Conservation (phyloP, 768 basidiomycete species). For the Saitozyma podzolica region DNA sequence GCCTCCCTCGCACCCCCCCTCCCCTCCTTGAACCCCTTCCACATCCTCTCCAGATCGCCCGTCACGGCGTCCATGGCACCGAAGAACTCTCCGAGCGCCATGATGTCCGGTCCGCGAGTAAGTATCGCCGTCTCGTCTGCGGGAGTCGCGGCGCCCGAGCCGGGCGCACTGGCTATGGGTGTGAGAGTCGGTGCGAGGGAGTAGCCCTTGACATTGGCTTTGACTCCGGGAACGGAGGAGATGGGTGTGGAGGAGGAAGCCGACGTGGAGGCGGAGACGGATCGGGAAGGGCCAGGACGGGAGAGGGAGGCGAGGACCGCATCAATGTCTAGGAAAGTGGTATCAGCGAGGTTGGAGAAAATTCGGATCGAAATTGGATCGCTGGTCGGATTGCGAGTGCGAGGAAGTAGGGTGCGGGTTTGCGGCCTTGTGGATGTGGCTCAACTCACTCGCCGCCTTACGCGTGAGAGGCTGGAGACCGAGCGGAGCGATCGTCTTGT, state of each 20-base stretch:
- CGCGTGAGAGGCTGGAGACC: conserved; percentile 46
- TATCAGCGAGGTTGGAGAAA: not conserved
- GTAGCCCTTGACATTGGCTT: conserved; percentile 23
- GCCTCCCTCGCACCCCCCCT: conserved; percentile 43
- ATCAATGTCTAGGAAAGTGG: conserved; percentile 42
- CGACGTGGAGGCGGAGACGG: not conserved
- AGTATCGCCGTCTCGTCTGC: conserved; percentile 46
- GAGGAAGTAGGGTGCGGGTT: not conserved
- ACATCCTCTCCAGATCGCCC: conserved; percentile 47
- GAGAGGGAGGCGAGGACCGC: conserved; percentile 22
- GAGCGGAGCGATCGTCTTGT: conserved; percentile 50
- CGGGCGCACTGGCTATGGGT: conserved; percentile 24
- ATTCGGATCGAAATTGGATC: too few species aligned
- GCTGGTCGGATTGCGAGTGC: too few species aligned
- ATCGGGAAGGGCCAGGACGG: not conserved
- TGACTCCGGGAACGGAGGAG: not conserved
- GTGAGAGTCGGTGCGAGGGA: conserved; percentile 24
- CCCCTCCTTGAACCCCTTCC: conserved; percentile 38
- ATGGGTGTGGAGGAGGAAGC: not conserved
- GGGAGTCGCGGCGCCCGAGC: conserved; percentile 22
- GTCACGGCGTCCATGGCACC: conserved; percentile 40
- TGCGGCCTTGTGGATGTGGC: not conserved
- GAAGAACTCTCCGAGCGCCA: conserved; percentile 45
- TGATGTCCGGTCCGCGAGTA: conserved; percentile 46
- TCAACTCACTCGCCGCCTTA: conserved; percentile 43